These are phyloP conservation scores for Vanilla planifolia DNA, from an alignment of 106 monocot species.

Conservation along the genomic window DNA sequence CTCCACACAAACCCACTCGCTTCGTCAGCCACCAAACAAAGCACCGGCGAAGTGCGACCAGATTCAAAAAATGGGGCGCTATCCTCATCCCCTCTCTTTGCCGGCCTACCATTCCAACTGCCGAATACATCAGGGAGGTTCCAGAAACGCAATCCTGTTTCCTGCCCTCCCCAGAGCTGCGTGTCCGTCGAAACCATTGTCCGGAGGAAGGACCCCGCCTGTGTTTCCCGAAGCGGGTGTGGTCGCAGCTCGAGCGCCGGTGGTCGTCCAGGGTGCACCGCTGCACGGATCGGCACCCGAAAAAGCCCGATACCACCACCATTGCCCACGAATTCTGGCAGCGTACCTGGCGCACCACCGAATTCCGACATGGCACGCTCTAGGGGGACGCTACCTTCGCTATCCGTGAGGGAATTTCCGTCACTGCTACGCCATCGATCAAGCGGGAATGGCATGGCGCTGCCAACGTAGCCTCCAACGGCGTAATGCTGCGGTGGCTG, in stretches of 20 bases:
- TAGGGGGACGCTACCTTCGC: constrained; percentile 30
- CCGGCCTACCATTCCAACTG: constrained; percentile 7
- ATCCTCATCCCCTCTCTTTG: constrained; percentile 67
- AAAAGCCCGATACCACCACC: constrained; percentile 87
- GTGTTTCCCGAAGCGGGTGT: constrained; percentile 85
- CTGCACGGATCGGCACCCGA: constrained; percentile 56
- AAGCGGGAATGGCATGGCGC: not conserved
- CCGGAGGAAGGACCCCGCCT: constrained; percentile 72
- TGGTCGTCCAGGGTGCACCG: constrained; percentile 76
- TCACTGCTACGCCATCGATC: not conserved
- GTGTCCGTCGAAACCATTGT: constrained; percentile 29
- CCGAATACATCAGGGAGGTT: constrained; percentile 33
- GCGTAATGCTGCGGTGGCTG: not conserved
- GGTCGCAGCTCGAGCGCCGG: constrained; percentile 74
- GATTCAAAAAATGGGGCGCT: constrained; percentile 67
- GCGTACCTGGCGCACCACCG: constrained; percentile 25
- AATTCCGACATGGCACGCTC: constrained; percentile 48
- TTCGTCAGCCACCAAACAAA: constrained; percentile 64
- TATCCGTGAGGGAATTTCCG: not conserved
- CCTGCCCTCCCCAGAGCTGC: constrained; percentile 80
- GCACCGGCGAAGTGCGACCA: constrained; percentile 27
- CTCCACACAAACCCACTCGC: constrained; percentile 67
- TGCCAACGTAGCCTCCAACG: not conserved
- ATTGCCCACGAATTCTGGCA: constrained; percentile 76
- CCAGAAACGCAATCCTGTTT: constrained; percentile 77